Evolutionary conservation across 257 asterid species (phyloP), one percentile per base, ranked within the genome.

Genomic region (Solanum chiquidenum): DNA sequence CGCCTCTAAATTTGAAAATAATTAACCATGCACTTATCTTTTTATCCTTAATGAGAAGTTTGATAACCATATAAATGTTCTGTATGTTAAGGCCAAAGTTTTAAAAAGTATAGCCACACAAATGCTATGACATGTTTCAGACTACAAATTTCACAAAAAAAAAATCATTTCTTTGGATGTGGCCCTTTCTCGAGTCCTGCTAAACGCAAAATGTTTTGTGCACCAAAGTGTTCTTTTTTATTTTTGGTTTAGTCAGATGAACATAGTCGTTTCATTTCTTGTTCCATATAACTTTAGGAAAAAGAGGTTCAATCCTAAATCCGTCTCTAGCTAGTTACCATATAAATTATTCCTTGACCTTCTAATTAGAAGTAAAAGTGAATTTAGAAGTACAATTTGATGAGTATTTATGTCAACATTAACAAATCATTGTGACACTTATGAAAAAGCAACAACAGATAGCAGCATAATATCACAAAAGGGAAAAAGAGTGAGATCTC

Each of bases 141-240:
- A 14, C 37, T 3, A 13, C 3, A 6, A 2, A 5, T 27, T 66
- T 66, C 0, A 60, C 0, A 42, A 14, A 46, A 13, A 64, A 25
- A 1, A 20, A 21, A 64, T 0, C 0, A 25, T 66, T 66, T 66
- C 75, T 69, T 69, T 69, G 10, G 11, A 7, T 1, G 21, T 2
- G 6, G 7, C 23, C 6, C 5, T 29, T 69, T 13, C 0, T 0
- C 6, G 2, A 13, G 4, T 18, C 20, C 9, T 68, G 1, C 4
- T 27, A 12, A 27, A 27, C 0, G 3, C 9, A 2, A 1, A 9
- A 68, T 13, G 6, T 68, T 6, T 68, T 12, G 5, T 68, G 5
- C 12, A 13, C 0, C 1, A 14, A 2, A 3, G 0, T 29, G 5
- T 1, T 3, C 5, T 12, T 27, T 68, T 29, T 7, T 27, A 3